Conservation (phyloP, 257 asterid genomes). For the Sherardia arvensis region DNA sequence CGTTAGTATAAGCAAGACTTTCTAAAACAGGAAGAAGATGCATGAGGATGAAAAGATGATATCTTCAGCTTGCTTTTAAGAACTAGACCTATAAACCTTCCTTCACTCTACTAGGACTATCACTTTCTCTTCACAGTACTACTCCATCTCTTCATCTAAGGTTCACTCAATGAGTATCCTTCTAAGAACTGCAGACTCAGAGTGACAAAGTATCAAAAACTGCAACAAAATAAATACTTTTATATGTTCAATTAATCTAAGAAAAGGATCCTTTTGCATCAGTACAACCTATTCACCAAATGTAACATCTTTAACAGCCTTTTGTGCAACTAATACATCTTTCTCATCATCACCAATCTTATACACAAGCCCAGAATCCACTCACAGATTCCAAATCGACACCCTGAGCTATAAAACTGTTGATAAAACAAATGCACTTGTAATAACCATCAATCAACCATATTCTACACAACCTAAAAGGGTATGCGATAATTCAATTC, state of each 20-base stretch:
- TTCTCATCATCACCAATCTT: no score
- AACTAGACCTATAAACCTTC: background rate
- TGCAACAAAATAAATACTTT: background rate
- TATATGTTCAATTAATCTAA: no score
- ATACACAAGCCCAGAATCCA: no score
- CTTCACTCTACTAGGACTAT: background rate
- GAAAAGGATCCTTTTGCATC: no score
- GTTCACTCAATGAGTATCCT: background rate
- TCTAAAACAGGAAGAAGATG: background rate
- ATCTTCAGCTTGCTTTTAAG: conserved; percentile 2
- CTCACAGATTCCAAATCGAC: no score
- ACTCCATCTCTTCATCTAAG: background rate
- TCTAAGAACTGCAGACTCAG: background rate
- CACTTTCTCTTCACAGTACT: background rate
- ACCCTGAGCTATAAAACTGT: no score
- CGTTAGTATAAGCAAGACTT: background rate
- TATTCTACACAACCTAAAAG: background rate
- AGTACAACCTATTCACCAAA: background rate
- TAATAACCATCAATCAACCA: no score
- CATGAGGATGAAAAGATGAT: background rate
- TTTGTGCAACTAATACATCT: background rate
- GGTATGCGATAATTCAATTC: background rate
- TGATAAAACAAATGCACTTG: no score
- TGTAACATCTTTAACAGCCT: background rate
- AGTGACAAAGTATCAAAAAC: background rate